Evolutionary conservation across 371 early-diverging fungal species (phyloP), one percentile per base, ranked within the genome.

Genomic region (Umbelopsis sp.): DNA sequence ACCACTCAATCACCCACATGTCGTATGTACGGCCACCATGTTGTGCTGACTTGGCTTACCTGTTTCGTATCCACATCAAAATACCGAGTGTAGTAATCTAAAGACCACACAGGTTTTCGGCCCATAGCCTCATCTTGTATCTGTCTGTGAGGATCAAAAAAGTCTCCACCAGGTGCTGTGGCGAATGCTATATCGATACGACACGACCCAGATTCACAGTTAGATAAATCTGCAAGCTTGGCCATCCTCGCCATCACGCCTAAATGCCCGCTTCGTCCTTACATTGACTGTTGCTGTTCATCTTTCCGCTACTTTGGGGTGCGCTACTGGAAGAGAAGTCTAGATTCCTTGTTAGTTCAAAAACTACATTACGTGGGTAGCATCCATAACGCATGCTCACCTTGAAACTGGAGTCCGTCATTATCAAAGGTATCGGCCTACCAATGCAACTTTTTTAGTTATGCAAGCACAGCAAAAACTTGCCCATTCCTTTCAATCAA

Each of bases 21-120:
- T 22, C 29, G 29, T 29, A 29, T 29, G 0, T 29, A 4, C 29
- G 4, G 29, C 29, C 29, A 4, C 3, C 29, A 29, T 22, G 22
- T 29, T 29, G 29, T 29, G 91, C 91, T 63, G 91, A 41, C 91
- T 29, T 65, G 74, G 53, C 41, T 41, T 75, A 91, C 92, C 77
- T 94, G 92, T 18, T 79, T 69, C 4, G 93, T 93, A 72, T 98
- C 96, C 8, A 98, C 96, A 70, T 97, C 91, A 75, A 97, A 98
- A 73, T 87, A 98, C 69, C 84, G 91, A 38, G 91, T 70, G 74
- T 95, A 98, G 74, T 94, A 96, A 62, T 94, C 96, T 8, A 94
- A 65, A 1, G 90, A 89, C 92, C 93, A 94, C 32, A 95, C 77
- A 20, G 88, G 85, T 53, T 79, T 80, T 24, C 72, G 66, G 2